phyloP scores from a whole-genome alignment of 2,329 filamentous ascomycete species.

The Trichophyton equinum region DNA sequence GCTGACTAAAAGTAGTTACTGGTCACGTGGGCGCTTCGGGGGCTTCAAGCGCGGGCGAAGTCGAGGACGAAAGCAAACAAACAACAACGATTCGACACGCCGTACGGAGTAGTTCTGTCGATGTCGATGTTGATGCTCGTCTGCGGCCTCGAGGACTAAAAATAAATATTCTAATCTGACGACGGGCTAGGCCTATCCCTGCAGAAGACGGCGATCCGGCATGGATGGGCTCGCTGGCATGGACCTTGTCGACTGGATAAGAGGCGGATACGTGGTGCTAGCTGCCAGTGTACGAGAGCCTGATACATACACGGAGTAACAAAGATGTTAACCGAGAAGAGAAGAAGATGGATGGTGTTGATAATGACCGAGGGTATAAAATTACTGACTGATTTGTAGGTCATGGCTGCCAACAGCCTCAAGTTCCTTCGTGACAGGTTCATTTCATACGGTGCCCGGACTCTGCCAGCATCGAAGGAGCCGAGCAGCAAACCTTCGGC shows the following conservation, averaged over 20 bases:
- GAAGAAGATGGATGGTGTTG: too few relatives aligned
- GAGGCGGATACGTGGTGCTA: not conserved
- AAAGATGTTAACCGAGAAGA: too few relatives aligned
- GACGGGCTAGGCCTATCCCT: not conserved
- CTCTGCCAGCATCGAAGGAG: conserved; percentile 18
- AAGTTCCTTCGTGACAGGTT: conserved; percentile 44
- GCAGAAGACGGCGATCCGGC: not conserved
- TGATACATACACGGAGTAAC: not conserved
- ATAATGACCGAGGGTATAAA: not conserved
- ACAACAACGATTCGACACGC: too few relatives aligned
- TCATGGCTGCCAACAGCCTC: conserved; percentile 40
- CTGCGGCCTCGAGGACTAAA: not conserved
- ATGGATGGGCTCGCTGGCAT: not conserved
- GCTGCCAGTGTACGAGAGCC: conserved; percentile 1
- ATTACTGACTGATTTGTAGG: conserved; percentile 18
- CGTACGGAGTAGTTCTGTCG: too few relatives aligned
- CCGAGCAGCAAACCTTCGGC: conserved; percentile 5
- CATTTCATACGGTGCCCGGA: conserved; percentile 48
- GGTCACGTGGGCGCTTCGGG: too few relatives aligned
- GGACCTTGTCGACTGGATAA: conserved; percentile 3
- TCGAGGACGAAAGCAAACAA: too few relatives aligned
- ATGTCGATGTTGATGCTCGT: too few relatives aligned
- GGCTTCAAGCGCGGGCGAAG: too few relatives aligned
- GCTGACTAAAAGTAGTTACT: too few relatives aligned
- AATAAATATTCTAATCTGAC: not conserved